Evolutionary conservation across 2,329 filamentous ascomycete species (phyloP), one percentile per base, ranked within the genome.

Genomic region (Ceratocystis albifundus): DNA sequence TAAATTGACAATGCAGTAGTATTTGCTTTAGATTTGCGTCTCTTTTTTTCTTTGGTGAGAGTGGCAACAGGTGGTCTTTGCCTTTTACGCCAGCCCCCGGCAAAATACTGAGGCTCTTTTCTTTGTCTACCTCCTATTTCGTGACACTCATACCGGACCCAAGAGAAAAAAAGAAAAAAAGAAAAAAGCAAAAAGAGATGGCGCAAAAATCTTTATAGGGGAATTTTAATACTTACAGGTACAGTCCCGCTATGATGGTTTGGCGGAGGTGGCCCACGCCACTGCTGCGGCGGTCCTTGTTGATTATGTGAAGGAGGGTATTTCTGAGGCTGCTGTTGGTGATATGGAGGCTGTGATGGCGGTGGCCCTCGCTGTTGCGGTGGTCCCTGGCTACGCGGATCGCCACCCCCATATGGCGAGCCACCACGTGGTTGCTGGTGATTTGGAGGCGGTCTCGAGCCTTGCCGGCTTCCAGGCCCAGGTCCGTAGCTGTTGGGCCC

Each of bases 211-310:
- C 12, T 12, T 22, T 50, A 32, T 2, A 28, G 44, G 15, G 30
- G 57, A 5, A n/a, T 25, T 20, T 28, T 2, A 36, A 15, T 36
- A 67, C 57, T 61, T 65, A 67, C 66, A 32, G 62, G 62, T 32
- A 67, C 30, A 45, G 66, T 55, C 20, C 50, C 55, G 36, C 55
- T 48, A 22, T 61, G 66, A 41, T 61, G 59, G 48, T 50, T 50
- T 22, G 53, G 17, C 25, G 53, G 53, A n/a, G 62, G 66, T 30
- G 66, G 62, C 4, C 62, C 66, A 55, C 66, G 66, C 66, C 66
- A 67, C 61, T 67, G 66, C 53, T 62, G 65, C 45, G 57, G 65
- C 2, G 50, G 45, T 1, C 62, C 64, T 50, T 59, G 50, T 41
- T 67, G 62, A 25, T 62, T 50, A 3, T 50, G 48, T 22, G 48